phyloP scores from a whole-genome alignment of 331 rosid genomes.

The Malus hybrid region DNA sequence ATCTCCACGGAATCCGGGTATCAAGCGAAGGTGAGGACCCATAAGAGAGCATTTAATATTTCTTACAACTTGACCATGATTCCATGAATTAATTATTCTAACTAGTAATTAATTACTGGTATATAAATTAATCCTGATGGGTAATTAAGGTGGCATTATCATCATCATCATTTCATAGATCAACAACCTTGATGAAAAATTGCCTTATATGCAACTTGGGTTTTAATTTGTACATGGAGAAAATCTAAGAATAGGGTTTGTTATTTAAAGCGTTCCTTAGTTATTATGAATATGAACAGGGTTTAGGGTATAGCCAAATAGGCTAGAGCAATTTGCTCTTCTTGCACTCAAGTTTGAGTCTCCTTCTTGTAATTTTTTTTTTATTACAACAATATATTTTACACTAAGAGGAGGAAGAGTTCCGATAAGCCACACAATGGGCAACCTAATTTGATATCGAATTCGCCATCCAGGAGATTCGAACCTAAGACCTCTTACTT shows the following conservation, averaged over 20 bases:
- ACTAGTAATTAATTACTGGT: not conserved
- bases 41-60: not conserved
- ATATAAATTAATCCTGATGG: not conserved
- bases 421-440: too few species aligned
- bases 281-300: not conserved
- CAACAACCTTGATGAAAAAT: not conserved
- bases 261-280: not conserved
- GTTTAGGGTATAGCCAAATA: too few species aligned
- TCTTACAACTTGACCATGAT: not conserved
- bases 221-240: not conserved
- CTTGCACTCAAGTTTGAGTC: too few species aligned
- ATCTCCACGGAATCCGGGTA: conserved; percentile 78
- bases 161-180: not conserved
- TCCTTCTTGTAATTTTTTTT: too few species aligned
- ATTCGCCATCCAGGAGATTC: too few species aligned
- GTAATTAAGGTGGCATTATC: not conserved
- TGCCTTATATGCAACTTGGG: not conserved
- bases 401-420: too few species aligned
- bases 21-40: conserved; percentile 61
- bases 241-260: conserved; percentile 5
- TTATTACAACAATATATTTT: too few species aligned
- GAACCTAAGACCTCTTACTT: too few species aligned
- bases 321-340: too few species aligned
- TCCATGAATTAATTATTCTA: not conserved
- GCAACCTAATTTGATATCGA: too few species aligned